Conservation (phyloP, 257 asterid species). For the Solanum megistacrolobum region DNA sequence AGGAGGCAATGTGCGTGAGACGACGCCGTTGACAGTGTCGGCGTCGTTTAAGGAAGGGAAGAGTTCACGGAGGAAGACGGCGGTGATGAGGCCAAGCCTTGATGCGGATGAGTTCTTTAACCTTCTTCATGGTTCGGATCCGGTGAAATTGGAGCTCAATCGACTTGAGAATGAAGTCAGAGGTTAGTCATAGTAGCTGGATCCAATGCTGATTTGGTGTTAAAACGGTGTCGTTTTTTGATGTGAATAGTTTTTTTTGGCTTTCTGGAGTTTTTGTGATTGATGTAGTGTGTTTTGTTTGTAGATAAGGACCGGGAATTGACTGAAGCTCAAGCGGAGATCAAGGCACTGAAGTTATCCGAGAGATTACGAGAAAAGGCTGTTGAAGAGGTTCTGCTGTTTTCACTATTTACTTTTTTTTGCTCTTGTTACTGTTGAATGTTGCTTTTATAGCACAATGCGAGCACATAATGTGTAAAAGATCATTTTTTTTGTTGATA, state of each 20-base stretch:
- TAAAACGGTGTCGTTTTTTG: neutral
- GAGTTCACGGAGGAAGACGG: conserved; percentile 55
- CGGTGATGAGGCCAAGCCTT: conserved; percentile 72
- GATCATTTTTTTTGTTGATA: neutral
- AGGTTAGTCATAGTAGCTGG: conserved; percentile 69
- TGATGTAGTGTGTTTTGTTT: neutral
- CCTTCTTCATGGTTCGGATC: conserved; percentile 99
- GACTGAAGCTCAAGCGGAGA: conserved; percentile 83
- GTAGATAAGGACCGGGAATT: conserved; percentile 85
- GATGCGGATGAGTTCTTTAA: conserved; percentile 95
- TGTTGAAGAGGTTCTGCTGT: conserved; percentile 76
- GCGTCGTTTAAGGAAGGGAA: conserved; percentile 75
- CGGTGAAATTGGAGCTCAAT: conserved; percentile 98
- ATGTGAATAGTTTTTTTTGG: neutral
- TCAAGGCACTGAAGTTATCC: conserved; percentile 66
- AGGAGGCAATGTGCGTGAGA: conserved; percentile 40
- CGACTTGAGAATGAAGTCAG: conserved; percentile 98
- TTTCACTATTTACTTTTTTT: neutral
- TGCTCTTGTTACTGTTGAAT: neutral
- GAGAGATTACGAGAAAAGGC: conserved; percentile 86
- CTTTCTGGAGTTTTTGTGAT: neutral
- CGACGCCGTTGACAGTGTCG: conserved; percentile 54
- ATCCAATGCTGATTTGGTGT: conserved; percentile 50
- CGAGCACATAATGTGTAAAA: neutral
- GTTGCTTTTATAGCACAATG: neutral